Evolutionary conservation across 257 asterid genomes (phyloP).

Genomic region (Ehretia macrophylla): DNA sequence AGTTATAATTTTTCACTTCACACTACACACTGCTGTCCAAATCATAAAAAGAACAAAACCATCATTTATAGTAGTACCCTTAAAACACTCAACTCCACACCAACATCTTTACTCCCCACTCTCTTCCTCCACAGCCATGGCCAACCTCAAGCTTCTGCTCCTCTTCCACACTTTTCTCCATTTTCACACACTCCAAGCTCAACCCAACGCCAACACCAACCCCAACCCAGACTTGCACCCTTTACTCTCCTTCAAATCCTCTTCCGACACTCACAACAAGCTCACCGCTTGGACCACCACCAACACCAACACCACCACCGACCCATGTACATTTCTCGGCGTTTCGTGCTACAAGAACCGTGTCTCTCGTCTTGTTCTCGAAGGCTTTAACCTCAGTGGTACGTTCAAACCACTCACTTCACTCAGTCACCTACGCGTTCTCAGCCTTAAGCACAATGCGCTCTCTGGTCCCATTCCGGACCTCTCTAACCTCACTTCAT

Average conservation of each 20-base stretch:
- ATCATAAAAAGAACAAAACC: background rate
- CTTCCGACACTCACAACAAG: constrained; percentile 40
- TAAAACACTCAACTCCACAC: background rate
- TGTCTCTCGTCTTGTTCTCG: constrained; percentile 71
- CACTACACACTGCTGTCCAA: too few species aligned
- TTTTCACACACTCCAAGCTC: background rate
- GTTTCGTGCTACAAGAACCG: constrained; percentile 59
- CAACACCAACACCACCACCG: constrained; percentile 31
- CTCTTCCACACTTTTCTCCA: background rate
- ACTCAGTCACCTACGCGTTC: constrained; percentile 57
- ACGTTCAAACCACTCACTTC: constrained; percentile 37
- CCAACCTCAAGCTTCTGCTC: background rate
- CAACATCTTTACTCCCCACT: background rate
- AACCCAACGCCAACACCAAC: too few species aligned
- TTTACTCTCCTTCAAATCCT: constrained; percentile 56
- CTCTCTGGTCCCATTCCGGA: constrained; percentile 68
- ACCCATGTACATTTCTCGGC: constrained; percentile 75
- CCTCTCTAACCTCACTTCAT: constrained; percentile 51
- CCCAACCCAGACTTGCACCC: constrained; percentile 57
- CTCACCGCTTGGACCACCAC: constrained; percentile 55
- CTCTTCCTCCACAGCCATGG: constrained; percentile 6
- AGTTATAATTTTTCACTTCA: too few species aligned
- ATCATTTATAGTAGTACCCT: background rate
- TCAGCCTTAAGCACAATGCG: constrained; percentile 58
- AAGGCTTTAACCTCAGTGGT: constrained; percentile 41